These are phyloP conservation scores for Dictyostelium firmibasis DNA, from an alignment of 78 protist genomes.

Conservation along the genomic window DNA sequence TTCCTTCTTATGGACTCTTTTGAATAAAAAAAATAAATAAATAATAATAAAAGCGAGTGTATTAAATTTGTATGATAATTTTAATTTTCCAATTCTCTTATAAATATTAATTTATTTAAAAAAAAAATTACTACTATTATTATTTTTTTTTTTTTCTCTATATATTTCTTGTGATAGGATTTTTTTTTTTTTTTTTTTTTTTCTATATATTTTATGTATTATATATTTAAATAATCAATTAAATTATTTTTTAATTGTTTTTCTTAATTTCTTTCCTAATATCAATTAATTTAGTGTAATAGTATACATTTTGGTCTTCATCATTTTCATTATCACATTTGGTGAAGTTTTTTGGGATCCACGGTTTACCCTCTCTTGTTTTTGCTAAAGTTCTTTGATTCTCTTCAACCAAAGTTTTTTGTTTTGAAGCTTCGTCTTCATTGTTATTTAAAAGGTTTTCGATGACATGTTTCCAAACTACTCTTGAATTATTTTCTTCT, in stretches of 20 bases:
- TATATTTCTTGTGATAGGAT: too few species aligned
- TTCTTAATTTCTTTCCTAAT: neutral
- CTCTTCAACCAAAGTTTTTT: slow-evolving; percentile 53
- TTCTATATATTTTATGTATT: neutral
- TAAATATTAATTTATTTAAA: neutral
- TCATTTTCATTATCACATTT: neutral
- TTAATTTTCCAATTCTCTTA: neutral
- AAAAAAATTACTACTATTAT: neutral
- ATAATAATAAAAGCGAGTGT: neutral
- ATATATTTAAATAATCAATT: neutral
- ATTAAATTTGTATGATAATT: neutral
- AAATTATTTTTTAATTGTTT: neutral
- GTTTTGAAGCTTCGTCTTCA: slow-evolving; percentile 63
- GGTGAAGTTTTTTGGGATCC: slow-evolving; percentile 25
- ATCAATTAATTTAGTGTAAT: neutral
- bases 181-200: neutral
- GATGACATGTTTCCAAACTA: slow-evolving; percentile 55
- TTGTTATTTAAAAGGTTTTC: neutral
- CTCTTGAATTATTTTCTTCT: slow-evolving; percentile 41
- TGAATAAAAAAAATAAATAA: neutral
- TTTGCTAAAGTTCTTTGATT: slow-evolving; percentile 48
- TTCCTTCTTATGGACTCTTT: neutral
- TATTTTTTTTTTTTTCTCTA: neutral
- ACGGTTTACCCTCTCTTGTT: slow-evolving; percentile 32
- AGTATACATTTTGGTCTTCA: neutral